Evolutionary conservation across 768 basidiomycete genomes (phyloP), one percentile per base, ranked within the genome.

Genomic region (Lyophyllum shimeji): DNA sequence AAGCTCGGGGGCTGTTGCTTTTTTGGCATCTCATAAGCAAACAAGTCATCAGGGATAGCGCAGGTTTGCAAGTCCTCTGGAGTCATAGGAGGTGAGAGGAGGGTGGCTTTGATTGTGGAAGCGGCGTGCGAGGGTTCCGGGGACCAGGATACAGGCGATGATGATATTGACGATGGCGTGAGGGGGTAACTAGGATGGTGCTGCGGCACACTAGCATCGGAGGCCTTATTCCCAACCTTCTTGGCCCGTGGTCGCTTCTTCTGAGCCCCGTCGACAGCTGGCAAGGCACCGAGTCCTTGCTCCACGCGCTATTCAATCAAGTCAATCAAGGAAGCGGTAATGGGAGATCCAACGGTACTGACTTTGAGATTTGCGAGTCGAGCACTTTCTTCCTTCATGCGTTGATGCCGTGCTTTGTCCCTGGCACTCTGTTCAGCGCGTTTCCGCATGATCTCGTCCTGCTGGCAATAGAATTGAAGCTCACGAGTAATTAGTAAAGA

Each of bases 391-490:
- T 69, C 69, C 54, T 64, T 55, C 58, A 63, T 44, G 48, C 57
- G 61, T 29, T 64, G 65, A 45, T 65, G 62, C 8, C 70, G 67
- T 21, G 67, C 71, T 60, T 71, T 74, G 61, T 74, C 73, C 48
- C 73, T 64, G 20, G 71, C 70, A 56, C 72, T 74, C 59, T 76
- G 74, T 49, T 71, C 71, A 24, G 72, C 72, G 47, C 71, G 63
- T 37, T 64, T 62, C 12, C 62, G 64, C 55, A 69, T 60, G 27
- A 54, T 59, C 23, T 50, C 61, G 49, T 66, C 68, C 44, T 61
- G 43, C 69, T 67, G 57, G n/a, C 3, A 53, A 31, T 23, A 42
- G 46, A 27, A n/a, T 15, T 46, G 9, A 3, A 27, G 6, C 39
- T 25, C 18, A 39, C 6, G 20, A 25, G 12, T 18, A 23, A 45